Percentiles rank a stretch among this genome's conserved stretches.
Evolutionary conservation across 305 asterid species (phyloP).

Genomic region (Solanum chacoense): DNA sequence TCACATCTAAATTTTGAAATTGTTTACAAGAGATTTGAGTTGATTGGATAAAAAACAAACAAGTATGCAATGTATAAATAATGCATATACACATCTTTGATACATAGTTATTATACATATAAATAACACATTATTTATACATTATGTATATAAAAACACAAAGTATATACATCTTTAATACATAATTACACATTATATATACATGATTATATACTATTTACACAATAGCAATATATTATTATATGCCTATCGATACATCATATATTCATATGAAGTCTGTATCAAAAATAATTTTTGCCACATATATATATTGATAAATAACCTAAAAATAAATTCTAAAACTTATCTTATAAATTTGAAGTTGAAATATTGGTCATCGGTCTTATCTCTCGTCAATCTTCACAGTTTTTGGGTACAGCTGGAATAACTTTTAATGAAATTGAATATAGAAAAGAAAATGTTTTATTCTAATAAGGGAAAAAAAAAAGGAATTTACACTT

Average conservation of each 20-base stretch:
- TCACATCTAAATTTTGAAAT: not conserved
- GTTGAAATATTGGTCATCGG: not conserved
- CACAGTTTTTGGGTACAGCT: not conserved
- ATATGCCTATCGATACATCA: not conserved
- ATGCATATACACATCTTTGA: not conserved
- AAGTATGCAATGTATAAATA: not conserved
- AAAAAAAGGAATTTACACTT: not conserved
- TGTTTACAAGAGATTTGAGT: not conserved
- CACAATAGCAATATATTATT: not conserved
- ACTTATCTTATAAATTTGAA: not conserved
- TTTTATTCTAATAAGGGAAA: not conserved
- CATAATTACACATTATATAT: not conserved
- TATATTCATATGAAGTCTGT: not conserved
- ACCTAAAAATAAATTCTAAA: not conserved
- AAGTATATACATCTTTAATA: not conserved
- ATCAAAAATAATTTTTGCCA: too few relatives aligned
- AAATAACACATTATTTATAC: not conserved
- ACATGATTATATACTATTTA: not conserved
- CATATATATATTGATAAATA: not conserved
- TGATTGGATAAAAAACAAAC: not conserved
- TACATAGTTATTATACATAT: not conserved
- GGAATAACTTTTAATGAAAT: not conserved
- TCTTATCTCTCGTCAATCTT: not conserved
- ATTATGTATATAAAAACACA: too few relatives aligned
- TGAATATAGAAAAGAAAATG: not conserved